phyloP scores from a whole-genome alignment of 495 filamentous ascomycete genomes.

The Letharia lupina region DNA sequence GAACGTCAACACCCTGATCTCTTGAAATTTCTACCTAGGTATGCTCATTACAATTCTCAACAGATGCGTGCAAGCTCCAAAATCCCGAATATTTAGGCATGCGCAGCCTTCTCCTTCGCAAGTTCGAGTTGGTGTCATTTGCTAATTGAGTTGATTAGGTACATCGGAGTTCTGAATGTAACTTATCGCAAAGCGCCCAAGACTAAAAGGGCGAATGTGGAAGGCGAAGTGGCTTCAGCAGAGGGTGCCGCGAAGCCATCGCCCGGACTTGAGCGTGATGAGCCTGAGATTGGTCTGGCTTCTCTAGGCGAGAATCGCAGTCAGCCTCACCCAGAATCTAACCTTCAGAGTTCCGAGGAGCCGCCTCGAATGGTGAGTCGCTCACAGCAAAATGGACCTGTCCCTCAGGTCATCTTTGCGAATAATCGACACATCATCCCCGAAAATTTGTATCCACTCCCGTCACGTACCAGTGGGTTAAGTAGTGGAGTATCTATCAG shows the following conservation, averaged over 20 bases:
- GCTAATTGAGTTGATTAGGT: constrained; percentile 43
- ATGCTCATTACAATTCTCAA: constrained; percentile 30
- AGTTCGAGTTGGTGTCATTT: no score
- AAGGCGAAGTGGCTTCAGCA: constrained; percentile 28
- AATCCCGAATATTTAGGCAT: not conserved
- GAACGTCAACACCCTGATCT: constrained; percentile 84
- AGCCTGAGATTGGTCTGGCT: not conserved
- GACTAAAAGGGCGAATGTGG: constrained; percentile 49
- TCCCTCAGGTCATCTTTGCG: constrained; percentile 89
- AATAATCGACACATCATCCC: constrained; percentile 96
- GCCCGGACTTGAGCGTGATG: not conserved
- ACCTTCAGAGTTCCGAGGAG: constrained; percentile 28
- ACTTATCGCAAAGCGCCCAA: constrained; percentile 83
- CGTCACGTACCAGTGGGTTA: not conserved
- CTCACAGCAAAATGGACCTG: constrained; percentile 51
- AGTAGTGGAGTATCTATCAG: not conserved
- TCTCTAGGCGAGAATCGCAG: not conserved
- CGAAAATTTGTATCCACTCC: constrained; percentile 56
- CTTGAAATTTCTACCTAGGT: constrained; percentile 87
- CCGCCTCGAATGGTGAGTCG: constrained; percentile 71
- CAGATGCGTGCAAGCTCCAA: constrained; percentile 2
- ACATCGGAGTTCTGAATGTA: constrained; percentile 95
- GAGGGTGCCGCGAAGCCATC: constrained; percentile 2
- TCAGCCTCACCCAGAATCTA: not conserved
- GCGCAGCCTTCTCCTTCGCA: not conserved